Conservation (phyloP, 2,329 filamentous ascomycete genomes). For the Neofusicoccum laricinum region DNA sequence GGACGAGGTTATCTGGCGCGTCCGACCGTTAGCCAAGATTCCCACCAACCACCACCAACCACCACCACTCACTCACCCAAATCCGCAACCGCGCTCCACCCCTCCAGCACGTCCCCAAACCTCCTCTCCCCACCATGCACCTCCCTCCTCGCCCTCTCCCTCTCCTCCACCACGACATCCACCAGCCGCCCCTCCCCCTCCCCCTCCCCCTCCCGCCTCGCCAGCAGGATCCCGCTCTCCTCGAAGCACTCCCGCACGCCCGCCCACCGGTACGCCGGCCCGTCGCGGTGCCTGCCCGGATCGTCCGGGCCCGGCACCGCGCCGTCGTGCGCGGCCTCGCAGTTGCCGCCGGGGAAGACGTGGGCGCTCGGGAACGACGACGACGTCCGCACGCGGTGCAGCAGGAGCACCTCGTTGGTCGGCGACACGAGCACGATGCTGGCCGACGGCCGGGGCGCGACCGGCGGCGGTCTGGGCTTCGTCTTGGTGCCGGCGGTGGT, state of each 20-base stretch:
- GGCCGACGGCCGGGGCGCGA: constrained; percentile 12
- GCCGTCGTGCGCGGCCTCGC: constrained; percentile 76
- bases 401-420: constrained; percentile 79
- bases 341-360: constrained; percentile 90
- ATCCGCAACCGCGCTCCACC: constrained; percentile 61
- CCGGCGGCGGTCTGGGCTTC: background rate
- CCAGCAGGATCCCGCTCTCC: constrained; percentile 85
- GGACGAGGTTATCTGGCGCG: constrained; percentile 60
- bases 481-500: no score
- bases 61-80: constrained; percentile 46
- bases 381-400: constrained; percentile 80
- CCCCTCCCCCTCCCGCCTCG: constrained; percentile 48
- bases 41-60: background rate
- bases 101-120: constrained; percentile 65
- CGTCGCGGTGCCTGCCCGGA: constrained; percentile 62
- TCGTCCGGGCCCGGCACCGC: constrained; percentile 45
- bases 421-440: constrained; percentile 85
- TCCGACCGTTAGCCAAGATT: background rate
- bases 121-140: constrained; percentile 65
- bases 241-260: constrained; percentile 93
- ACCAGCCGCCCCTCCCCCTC: no score
- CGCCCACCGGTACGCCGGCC: constrained; percentile 70
- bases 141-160: constrained; percentile 63
- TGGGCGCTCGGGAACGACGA: constrained; percentile 86
- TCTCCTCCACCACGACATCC: no score